Evolutionary conservation across 176 grass and related monocot genomes (phyloP).

Genomic region (Cenchrus americanus): DNA sequence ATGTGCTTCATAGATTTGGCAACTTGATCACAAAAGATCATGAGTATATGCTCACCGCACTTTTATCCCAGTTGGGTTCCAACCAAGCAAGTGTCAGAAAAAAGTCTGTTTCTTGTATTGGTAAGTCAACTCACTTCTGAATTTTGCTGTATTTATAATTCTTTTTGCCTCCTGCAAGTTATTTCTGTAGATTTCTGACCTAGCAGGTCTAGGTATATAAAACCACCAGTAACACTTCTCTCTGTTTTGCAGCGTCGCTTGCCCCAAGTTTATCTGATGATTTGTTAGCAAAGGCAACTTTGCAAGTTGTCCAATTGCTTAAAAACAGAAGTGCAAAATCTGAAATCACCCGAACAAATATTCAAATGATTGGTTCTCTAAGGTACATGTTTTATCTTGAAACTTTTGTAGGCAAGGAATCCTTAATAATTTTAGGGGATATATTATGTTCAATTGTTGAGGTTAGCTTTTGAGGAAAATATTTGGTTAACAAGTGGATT

Average conservation of each 20-base stretch:
- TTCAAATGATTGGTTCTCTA: slow-evolving; percentile 98
- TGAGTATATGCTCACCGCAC: slow-evolving; percentile 70
- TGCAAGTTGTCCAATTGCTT: slow-evolving; percentile 72
- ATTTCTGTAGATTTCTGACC: neutral
- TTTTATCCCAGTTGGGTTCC: slow-evolving; percentile 78
- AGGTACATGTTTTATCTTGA: slow-evolving; percentile 64
- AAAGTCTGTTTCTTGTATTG: slow-evolving; percentile 94
- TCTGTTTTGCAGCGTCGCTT: slow-evolving; percentile 72
- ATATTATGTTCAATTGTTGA: neutral
- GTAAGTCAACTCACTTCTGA: slow-evolving; percentile 38
- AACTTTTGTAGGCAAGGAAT: neutral
- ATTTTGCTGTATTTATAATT: neutral
- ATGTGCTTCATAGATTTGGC: slow-evolving; percentile 91
- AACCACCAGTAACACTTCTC: neutral
- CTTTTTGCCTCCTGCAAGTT: neutral
- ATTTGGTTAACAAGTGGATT: neutral
- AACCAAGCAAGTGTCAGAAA: slow-evolving; percentile 92
- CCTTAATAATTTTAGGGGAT: neutral
- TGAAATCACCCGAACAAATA: slow-evolving; percentile 92
- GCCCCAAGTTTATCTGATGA: slow-evolving; percentile 93
- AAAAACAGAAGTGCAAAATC: slow-evolving; percentile 75
- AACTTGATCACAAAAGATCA: slow-evolving; percentile 87
- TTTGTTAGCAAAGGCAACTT: slow-evolving; percentile 86
- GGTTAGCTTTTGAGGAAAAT: neutral
- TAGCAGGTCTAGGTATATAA: neutral